Conservation (phyloP, 1,139 yeast species). For the Geotrichum histeridarum region DNA sequence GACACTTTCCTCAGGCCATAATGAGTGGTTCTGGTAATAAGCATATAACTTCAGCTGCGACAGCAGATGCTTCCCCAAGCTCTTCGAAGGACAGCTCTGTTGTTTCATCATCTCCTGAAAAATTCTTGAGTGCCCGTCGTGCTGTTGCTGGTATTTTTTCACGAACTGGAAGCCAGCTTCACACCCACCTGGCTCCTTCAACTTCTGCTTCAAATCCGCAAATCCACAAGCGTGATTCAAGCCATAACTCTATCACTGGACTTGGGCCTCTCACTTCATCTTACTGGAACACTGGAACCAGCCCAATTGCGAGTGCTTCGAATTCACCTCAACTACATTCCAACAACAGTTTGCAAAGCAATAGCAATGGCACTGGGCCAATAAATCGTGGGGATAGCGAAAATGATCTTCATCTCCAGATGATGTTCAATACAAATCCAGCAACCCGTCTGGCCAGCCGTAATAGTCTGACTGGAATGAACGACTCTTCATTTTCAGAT, state of each 20-base stretch:
- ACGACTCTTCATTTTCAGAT: background rate
- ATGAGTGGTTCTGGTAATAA: background rate
- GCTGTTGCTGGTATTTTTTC: constrained; percentile 33
- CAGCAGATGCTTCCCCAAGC: constrained; percentile 11
- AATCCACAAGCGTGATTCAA: constrained; percentile 10
- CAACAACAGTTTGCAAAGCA: constrained; percentile 2
- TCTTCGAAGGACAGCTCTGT: constrained; percentile 15
- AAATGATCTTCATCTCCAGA: constrained; percentile 21
- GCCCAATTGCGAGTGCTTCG: constrained; percentile 15
- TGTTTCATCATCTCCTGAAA: constrained; percentile 27
- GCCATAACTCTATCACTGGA: constrained; percentile 11
- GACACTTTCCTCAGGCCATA: background rate
- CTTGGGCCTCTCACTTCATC: constrained; percentile 4
- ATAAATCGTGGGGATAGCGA: constrained; percentile 20
- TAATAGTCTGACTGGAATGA: constrained; percentile 22
- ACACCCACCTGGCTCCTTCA: constrained; percentile 2
- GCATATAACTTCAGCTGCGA: background rate
- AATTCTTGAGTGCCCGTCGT: constrained; percentile 24
- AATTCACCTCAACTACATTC: constrained; percentile 13
- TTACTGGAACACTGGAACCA: constrained; percentile 8
- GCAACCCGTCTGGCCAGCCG: constrained; percentile 23
- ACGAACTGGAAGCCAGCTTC: constrained; percentile 14
- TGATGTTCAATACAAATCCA: constrained; percentile 21
- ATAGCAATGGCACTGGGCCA: constrained; percentile 1
- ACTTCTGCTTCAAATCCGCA: constrained; percentile 1